These are phyloP conservation scores for Gaultheria prostrata DNA, from an alignment of 148 eudicot species.

Conservation along the genomic window DNA sequence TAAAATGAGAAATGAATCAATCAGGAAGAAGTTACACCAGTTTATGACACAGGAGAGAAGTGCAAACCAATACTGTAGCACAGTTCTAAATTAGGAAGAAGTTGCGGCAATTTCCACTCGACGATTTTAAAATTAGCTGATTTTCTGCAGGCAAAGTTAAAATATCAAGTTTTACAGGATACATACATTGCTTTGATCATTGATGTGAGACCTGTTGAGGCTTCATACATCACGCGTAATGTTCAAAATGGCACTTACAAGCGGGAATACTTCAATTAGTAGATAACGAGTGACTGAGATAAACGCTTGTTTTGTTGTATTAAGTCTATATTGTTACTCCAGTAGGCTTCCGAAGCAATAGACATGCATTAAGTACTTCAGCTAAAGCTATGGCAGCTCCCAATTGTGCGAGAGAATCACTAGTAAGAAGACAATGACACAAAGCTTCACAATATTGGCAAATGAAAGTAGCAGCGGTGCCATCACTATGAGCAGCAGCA, in stretches of 20 bases:
- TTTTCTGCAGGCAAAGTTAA: neutral
- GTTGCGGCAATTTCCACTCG: neutral
- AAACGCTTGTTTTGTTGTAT: no score
- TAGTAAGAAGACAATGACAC: neutral
- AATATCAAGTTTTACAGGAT: neutral
- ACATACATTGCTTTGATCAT: neutral
- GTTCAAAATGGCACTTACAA: neutral
- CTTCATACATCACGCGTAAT: neutral
- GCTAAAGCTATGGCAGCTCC: neutral
- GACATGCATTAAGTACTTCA: neutral
- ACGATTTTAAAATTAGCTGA: neutral
- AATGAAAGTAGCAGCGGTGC: slow-evolving; percentile 15
- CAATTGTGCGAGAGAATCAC: neutral
- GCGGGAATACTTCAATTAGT: neutral
- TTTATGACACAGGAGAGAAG: neutral
- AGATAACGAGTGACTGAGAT: neutral
- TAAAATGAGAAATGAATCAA: neutral
- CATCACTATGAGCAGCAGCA: slow-evolving; percentile 4
- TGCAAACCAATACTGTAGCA: neutral
- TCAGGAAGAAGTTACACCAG: neutral
- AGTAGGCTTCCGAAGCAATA: neutral
- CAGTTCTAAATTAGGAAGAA: neutral
- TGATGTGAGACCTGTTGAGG: neutral
- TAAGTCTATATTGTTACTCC: no score
- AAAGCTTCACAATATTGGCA: slow-evolving; percentile 9